Evolutionary conservation across 2,329 filamentous ascomycete species (phyloP).

Genomic region (Acephala macrosclerotiorum): DNA sequence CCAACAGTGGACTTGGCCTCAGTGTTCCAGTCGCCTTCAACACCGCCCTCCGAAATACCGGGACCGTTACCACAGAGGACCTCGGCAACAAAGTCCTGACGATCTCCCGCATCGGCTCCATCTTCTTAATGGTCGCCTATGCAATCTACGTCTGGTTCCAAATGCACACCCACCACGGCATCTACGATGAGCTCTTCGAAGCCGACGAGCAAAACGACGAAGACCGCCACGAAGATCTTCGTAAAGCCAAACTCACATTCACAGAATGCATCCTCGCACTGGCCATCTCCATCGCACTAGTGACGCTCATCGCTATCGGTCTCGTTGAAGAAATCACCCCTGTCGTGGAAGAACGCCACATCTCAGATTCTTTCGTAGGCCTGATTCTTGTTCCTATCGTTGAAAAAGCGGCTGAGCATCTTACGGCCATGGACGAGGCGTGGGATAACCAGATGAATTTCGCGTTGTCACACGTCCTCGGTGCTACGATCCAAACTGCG

Average conservation of each 20-base stretch:
- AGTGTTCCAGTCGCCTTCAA: constrained; percentile 53
- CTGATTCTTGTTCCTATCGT: constrained; percentile 83
- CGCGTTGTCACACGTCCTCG: constrained; percentile 48
- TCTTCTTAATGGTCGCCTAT: constrained; percentile 77
- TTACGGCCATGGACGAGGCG: constrained; percentile 85
- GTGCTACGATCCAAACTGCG: constrained; percentile 87
- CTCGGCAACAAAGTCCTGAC: constrained; percentile 62
- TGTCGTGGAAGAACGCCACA: constrained; percentile 58
- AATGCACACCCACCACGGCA: constrained; percentile 75
- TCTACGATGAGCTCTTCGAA: constrained; percentile 78
- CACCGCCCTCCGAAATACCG: constrained; percentile 47
- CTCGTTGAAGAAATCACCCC: constrained; percentile 76
- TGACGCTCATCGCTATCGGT: constrained; percentile 76
- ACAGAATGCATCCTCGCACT: constrained; percentile 75
- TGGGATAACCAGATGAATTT: constrained; percentile 75
- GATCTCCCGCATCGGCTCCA: constrained; percentile 74
- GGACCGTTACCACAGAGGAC: constrained; percentile 43
- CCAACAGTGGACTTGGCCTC: constrained; percentile 52
- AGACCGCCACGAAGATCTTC: constrained; percentile 66
- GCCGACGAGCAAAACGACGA: constrained; percentile 72
- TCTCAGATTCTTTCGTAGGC: constrained; percentile 68
- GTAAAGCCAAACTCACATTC: constrained; percentile 75
- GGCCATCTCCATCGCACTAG: constrained; percentile 67
- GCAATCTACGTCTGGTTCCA: constrained; percentile 75
- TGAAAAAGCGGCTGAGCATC: constrained; percentile 86